Base-by-base conservation (phyloP, 2,329 filamentous ascomycete species). In the Xenoacremonium recifei region DNA sequence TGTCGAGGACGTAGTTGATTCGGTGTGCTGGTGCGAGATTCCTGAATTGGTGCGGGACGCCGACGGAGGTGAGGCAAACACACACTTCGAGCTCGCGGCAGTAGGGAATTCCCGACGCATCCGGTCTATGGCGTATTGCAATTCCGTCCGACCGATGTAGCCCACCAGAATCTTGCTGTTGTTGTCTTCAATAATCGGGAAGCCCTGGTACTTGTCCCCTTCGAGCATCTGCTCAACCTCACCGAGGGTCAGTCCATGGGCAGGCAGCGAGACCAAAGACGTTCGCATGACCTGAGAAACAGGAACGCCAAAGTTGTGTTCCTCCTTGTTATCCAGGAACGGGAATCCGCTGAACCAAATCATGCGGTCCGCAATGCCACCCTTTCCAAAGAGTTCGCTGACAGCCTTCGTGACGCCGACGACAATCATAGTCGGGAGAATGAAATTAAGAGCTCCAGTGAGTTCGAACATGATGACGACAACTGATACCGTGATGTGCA, bases 391-490 rank as follows among this genome's bases (percentile, higher is more conserved):
- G 11, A 90, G 76, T 53, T 95, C 89, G 48, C 87, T 84, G 35
- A 99, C 88, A 12, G 88, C 88, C 71, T 99, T 99, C 29, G 92
- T 97, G 21, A 96, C 87, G 36, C 93, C 93, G 3, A 97, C 93
- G 1, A 97, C 93, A 55, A 99, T 96, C 93, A 99, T 99, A 12
- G 92, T 97, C 0, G 93, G 93, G 20, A 99, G 72, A 51, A 99
- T 97, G 61, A 99, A 99, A 2, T 91, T 96, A 46, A 97, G 71
- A 6, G 93, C 93, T n/a, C 93, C 93, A 0, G 93, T 99, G 36
- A 99, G 77, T 67, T 99, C 93, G 60, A 97, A 97, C 93, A 99
- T 97, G 65, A 99, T 99, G 58, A 99, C 93, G 3, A 96, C 92
- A 9, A 99, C 90, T 0, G 91, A 95, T 13, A 99, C 84, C 0